A percentile compares a stretch with the other conserved stretches of the same genome.
Conservation (phyloP, 306 rosid species). For the Sechiopsis laciniata region DNA sequence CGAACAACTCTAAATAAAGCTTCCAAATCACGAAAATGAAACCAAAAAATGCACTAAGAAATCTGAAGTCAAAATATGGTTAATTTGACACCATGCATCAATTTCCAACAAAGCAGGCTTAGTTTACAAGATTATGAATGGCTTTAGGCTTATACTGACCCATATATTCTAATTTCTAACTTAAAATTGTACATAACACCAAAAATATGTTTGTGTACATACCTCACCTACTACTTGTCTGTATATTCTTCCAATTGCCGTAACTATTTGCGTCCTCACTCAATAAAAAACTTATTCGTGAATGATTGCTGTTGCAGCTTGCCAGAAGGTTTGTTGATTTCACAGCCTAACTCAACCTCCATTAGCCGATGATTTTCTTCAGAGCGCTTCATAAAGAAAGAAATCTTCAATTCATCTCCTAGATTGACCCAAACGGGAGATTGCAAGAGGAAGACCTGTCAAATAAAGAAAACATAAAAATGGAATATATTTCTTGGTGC, state of each 20-base stretch:
- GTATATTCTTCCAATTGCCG: conserved; percentile 24
- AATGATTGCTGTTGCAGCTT: conserved; percentile 44
- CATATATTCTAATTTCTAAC: background rate
- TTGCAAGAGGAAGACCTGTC: conserved; percentile 72
- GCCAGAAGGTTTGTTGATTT: conserved; percentile 51
- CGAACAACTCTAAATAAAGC: background rate
- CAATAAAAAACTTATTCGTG: conserved; percentile 66
- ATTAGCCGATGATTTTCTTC: conserved; percentile 88
- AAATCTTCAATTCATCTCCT: conserved; percentile 61
- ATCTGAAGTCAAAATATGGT: conserved; percentile 1
- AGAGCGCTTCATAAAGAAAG: conserved; percentile 76
- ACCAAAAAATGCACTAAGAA: background rate
- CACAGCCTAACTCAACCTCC: conserved; percentile 88
- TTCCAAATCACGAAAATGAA: background rate
- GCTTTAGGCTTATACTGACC: background rate
- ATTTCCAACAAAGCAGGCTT: background rate
- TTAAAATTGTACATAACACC: background rate
- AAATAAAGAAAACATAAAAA: conserved; percentile 17
- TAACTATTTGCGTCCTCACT: conserved; percentile 42
- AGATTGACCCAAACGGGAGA: conserved; percentile 49
- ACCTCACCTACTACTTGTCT: conserved; percentile 30
- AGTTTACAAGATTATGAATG: background rate
- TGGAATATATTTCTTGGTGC: background rate
- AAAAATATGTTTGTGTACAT: background rate
- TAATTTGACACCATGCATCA: background rate